Evolutionary conservation across 352 stramenopile genomes (phyloP).

Genomic region (Globisporangium spinosum): DNA sequence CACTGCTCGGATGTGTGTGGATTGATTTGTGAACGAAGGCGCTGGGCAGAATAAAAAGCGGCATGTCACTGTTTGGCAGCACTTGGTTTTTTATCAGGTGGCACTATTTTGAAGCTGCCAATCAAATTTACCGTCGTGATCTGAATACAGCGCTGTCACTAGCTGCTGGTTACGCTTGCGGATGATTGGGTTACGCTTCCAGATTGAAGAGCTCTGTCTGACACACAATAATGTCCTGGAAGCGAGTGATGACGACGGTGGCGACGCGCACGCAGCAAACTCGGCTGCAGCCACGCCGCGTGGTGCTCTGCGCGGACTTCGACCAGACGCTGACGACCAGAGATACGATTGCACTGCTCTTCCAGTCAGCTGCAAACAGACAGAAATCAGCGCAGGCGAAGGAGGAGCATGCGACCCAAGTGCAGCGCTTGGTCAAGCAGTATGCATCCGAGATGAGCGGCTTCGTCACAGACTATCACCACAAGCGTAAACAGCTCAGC

Average conservation of each 20-base stretch:
- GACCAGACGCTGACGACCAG: conserved; percentile 61
- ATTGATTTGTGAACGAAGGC: not conserved
- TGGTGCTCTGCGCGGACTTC: conserved; percentile 70
- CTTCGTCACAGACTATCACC: conserved; percentile 4
- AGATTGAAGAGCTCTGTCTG: not conserved
- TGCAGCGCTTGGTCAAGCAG: conserved; percentile 32
- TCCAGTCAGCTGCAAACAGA: conserved; percentile 25
- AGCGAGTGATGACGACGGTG: not conserved
- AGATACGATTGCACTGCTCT: conserved; percentile 61
- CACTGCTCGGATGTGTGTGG: not conserved
- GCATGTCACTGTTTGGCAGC: not conserved
- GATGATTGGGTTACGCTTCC: not conserved
- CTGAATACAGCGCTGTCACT: not conserved
- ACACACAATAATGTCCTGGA: not conserved
- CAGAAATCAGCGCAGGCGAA: not conserved
- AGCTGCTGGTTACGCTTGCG: not conserved
- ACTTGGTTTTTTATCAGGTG: not conserved
- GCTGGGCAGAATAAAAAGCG: not conserved
- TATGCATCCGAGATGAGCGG: conserved; percentile 30
- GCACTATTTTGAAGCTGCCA: too few species aligned
- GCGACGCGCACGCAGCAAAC: not conserved
- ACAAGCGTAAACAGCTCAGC: not conserved
- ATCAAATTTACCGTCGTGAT: not conserved
- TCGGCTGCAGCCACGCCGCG: not conserved
- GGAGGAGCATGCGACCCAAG: conserved; percentile 16